Evolutionary conservation across 2,329 filamentous ascomycete species (phyloP).

Genomic region (Lachnellula willkommii): DNA sequence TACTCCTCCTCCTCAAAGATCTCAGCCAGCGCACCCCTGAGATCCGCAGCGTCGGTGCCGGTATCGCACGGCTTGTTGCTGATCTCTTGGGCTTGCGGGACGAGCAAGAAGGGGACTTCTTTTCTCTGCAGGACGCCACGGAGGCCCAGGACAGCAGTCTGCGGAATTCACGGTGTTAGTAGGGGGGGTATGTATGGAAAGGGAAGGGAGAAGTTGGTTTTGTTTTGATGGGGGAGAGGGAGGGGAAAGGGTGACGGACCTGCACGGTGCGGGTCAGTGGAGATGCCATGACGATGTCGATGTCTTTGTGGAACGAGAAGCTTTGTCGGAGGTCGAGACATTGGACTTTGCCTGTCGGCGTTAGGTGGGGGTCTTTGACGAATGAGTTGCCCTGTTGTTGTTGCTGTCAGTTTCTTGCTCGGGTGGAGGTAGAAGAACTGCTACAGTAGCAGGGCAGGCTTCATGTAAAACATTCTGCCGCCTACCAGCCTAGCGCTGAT

Average conservation of each 20-base stretch:
- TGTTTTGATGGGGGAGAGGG: too few species aligned
- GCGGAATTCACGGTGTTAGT: too few species aligned
- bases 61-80: slow-evolving; percentile 17
- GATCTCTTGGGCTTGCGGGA: slow-evolving; percentile 17
- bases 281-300: slow-evolving; percentile 69
- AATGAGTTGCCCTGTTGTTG: slow-evolving; percentile 10
- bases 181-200: too few species aligned
- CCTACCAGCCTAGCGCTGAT: background rate
- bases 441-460: slow-evolving; percentile 37
- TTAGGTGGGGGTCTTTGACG: slow-evolving; percentile 63
- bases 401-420: background rate
- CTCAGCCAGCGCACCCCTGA: slow-evolving; percentile 2
- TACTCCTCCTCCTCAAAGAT: slow-evolving; percentile 8
- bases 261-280: slow-evolving; percentile 74
- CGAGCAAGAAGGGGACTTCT: slow-evolving; percentile 12
- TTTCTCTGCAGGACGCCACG: slow-evolving; percentile 5
- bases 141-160: slow-evolving; percentile 65
- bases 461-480: background rate
- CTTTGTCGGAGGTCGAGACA: slow-evolving; percentile 54
- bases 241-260: background rate
- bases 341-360: slow-evolving; percentile 68
- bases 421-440: too few species aligned
- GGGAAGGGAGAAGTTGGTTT: too few species aligned
- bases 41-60: slow-evolving; percentile 7
- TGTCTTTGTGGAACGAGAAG: slow-evolving; percentile 59